Evolutionary conservation across 257 asterid species (phyloP).

Genomic region (Thymus mandschuricus): DNA sequence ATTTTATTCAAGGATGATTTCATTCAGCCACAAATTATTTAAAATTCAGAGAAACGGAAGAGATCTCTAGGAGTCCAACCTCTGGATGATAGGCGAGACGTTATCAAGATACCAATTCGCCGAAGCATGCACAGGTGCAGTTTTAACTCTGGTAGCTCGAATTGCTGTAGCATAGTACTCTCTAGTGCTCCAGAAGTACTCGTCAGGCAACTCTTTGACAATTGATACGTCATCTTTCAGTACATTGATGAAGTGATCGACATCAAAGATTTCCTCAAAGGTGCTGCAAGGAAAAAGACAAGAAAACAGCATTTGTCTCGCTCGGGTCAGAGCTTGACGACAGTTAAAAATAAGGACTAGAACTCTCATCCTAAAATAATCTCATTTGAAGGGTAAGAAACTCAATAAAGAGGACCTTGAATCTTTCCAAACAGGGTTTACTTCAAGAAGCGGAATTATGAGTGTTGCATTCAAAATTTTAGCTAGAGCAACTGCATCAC

Average conservation of each 20-base stretch:
- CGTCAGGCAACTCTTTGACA: slow-evolving; percentile 81
- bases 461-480: slow-evolving; percentile 95
- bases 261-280: slow-evolving; percentile 89
- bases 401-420: slow-evolving; percentile 59
- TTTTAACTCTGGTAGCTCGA: slow-evolving; percentile 81
- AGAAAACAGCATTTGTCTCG: background rate
- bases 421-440: slow-evolving; percentile 96
- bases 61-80: slow-evolving; percentile 50
- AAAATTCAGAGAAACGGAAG: background rate
- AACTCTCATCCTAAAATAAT: slow-evolving; percentile 12
- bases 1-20: background rate
- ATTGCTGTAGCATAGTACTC: slow-evolving; percentile 86
- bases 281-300: slow-evolving; percentile 50
- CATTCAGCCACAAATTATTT: background rate
- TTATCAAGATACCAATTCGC: slow-evolving; percentile 93
- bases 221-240: slow-evolving; percentile 78
- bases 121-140: slow-evolving; percentile 93
- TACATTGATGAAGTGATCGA: slow-evolving; percentile 82
- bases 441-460: slow-evolving; percentile 88
- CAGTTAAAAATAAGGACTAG: background rate
- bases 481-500: slow-evolving; percentile 96
- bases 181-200: slow-evolving; percentile 90
- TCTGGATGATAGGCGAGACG: slow-evolving; percentile 77
- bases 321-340: slow-evolving; percentile 17
- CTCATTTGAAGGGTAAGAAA: slow-evolving; percentile 8